Base-by-base conservation (phyloP, 495 filamentous ascomycete genomes). In the Echria macrotheca region DNA sequence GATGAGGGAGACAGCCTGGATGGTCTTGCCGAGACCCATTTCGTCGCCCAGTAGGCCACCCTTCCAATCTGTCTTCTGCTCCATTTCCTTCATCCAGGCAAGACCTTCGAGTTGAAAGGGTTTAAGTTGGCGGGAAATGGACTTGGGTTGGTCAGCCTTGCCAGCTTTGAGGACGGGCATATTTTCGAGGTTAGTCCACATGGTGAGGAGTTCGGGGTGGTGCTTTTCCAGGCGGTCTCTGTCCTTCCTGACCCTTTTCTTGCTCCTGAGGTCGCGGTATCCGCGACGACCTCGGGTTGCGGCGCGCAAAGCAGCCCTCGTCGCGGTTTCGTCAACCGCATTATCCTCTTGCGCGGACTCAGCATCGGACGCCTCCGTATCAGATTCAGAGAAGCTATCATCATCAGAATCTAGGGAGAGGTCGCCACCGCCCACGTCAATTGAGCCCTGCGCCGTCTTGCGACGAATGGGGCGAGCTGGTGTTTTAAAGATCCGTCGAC, bases 1-100 rank as follows among this genome's bases (percentile, higher is more conserved):
- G 62, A 98, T 87, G 11, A 97, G 75, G 7, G 91, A 94, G 5
- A 98, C 90, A 2, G 93, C 90, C 55, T 98, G 93, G 31, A 98
- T 96, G 0, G 93, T 98, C 73, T 98, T 98, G 23, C 93, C 93
- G 78, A 97, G 93, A 15, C 90, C 90, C 90, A 96, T 96, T 63
- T 95, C 89, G 58, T 97, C 93, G 37, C 91, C 93, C 5, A 98
- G 73, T 22, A 98, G 72, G 8, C 93, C 93, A 26, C 93, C 93
- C 53, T 81, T 84, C 72, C 88, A 98, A 45, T 82, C 63, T 2
- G 84, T 86, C 63, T 86, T 72, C n/a, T n/a, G n/a, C 59, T 98
- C 93, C 72, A 96, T 94, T 35, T 71, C 78, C 49, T 76, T 81
- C 86, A 98, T 91, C 93, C 93, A 98, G 49, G 88, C 82, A 29